Conservation (phyloP, 805 yeast species). For the Peterozyma toletana region DNA sequence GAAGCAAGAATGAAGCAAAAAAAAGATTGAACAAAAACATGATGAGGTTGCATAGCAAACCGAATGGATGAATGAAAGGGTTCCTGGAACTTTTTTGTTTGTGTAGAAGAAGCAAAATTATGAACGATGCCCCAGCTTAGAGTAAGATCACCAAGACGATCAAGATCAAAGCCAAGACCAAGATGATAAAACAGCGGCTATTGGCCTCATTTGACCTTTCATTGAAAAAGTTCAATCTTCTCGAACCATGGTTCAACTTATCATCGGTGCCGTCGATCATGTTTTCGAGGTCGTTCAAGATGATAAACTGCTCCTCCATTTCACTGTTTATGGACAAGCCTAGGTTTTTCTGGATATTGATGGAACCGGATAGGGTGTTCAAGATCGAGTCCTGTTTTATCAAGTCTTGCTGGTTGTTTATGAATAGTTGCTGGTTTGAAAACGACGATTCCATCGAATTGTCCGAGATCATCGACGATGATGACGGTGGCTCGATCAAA, state of each 20-base stretch:
- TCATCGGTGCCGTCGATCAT: conserved; percentile 35
- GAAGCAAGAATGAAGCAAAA: too few relatives aligned
- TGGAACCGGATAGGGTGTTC: conserved; percentile 30
- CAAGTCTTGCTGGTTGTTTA: conserved; percentile 37
- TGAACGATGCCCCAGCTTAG: conserved; percentile 13
- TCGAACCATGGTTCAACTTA: conserved; percentile 32
- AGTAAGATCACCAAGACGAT: conserved; percentile 34
- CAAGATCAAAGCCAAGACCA: conserved; percentile 33
- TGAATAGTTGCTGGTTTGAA: conserved; percentile 23
- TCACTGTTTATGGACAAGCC: conserved; percentile 41
- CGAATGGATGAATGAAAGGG: too few relatives aligned
- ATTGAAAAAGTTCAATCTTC: conserved; percentile 29
- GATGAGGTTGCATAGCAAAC: too few relatives aligned
- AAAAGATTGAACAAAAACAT: too few relatives aligned
- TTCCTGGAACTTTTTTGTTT: too few relatives aligned
- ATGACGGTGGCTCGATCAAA: conserved; percentile 10
- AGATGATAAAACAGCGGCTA: conserved; percentile 42
- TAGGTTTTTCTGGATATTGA: conserved; percentile 35
- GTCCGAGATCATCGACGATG: not conserved
- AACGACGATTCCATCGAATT: conserved; percentile 8
- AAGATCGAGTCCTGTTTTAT: conserved; percentile 38
- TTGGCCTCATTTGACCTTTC: conserved; percentile 32
- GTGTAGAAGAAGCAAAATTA: not conserved
- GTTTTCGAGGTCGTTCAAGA: conserved; percentile 42
- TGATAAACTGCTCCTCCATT: conserved; percentile 37